Base-by-base conservation (phyloP, 2,329 filamentous ascomycete species). In the Ophiostoma tasmaniense region DNA sequence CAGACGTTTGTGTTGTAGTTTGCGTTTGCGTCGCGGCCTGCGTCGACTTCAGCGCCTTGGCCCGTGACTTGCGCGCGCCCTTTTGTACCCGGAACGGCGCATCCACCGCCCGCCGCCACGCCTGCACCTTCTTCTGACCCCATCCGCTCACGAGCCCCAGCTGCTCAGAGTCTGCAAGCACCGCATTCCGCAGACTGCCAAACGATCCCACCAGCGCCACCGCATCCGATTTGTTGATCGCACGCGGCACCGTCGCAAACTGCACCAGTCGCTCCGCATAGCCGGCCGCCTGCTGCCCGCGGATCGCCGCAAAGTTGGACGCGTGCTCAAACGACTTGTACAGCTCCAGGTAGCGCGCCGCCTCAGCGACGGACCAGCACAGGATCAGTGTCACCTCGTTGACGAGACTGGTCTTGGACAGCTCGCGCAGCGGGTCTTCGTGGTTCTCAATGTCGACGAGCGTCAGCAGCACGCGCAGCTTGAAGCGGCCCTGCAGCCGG, bases 371-470 rank as follows among this genome's bases (percentile, higher is more conserved):
- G 6, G 90, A 94, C 95, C 95, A 99, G 80, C 92, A 96, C 8
- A 98, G 84, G 67, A 99, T 89, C 14, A 99, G 79, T 1, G 95
- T 99, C 55, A 97, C 87, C 73, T 96, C 93, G 78, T 97, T 97
- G 78, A 98, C 88, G 33, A 98, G 80, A 17, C 91, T 93, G 1
- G 93, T 96, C 78, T 98, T 98, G 71, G 92, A 92, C 11, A 99
- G 84, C 76, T 98, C 95, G 73, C 91, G 92, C 67, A 99, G 80
- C 3, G 89, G 86, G 70, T 97, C 93, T 78, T 98, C 92, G 75
- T 98, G 95, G 76, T 96, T 97, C 30, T 90, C 87, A 67, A 99
- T 97, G 78, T 99, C 95, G 33, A 98, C 93, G 87, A 98, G 93
- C 25, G 90, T 89, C 66, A 99, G 84, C 35, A 99, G 81, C 67